phyloP scores from a whole-genome alignment of 352 stramenopile species.

The Globisporangium orthogonon region DNA sequence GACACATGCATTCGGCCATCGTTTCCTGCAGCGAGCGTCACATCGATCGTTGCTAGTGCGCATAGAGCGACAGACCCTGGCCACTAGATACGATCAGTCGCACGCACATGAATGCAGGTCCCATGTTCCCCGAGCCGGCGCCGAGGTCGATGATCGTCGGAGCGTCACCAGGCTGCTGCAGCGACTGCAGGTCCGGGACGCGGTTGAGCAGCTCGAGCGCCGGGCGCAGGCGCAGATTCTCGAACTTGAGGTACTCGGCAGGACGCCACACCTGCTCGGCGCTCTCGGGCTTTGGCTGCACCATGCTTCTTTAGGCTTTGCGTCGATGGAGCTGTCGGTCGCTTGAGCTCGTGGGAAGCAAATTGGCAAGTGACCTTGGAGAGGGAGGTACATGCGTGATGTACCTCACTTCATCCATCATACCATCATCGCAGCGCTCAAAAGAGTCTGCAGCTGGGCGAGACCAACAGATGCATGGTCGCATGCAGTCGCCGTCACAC shows the following conservation, averaged over 20 bases:
- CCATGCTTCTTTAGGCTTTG: background rate
- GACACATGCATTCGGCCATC: conserved; percentile 41
- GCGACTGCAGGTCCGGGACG: conserved; percentile 18
- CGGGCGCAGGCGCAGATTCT: conserved; percentile 45
- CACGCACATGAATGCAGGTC: conserved; percentile 46
- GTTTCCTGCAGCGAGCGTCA: conserved; percentile 17
- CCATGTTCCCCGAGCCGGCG: conserved; percentile 67
- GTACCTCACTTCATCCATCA: background rate
- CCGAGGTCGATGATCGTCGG: conserved; percentile 55
- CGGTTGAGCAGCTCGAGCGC: conserved; percentile 55
- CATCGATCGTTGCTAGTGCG: background rate
- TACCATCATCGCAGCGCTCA: background rate
- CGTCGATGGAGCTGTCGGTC: background rate
- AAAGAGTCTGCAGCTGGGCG: no score
- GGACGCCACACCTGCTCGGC: conserved; percentile 30
- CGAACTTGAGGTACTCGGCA: conserved; percentile 59
- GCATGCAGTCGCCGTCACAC: no score
- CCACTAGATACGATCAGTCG: no score
- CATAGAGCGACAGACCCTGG: background rate
- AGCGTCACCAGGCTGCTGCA: conserved; percentile 2
- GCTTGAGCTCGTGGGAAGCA: background rate
- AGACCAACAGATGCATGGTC: no score
- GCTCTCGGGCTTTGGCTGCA: background rate
- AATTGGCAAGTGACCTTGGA: background rate
- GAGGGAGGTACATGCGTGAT: no score